Evolutionary conservation across 2,329 filamentous ascomycete species (phyloP), one percentile per base, ranked within the genome.

Genomic region (Penicillium sp.): DNA sequence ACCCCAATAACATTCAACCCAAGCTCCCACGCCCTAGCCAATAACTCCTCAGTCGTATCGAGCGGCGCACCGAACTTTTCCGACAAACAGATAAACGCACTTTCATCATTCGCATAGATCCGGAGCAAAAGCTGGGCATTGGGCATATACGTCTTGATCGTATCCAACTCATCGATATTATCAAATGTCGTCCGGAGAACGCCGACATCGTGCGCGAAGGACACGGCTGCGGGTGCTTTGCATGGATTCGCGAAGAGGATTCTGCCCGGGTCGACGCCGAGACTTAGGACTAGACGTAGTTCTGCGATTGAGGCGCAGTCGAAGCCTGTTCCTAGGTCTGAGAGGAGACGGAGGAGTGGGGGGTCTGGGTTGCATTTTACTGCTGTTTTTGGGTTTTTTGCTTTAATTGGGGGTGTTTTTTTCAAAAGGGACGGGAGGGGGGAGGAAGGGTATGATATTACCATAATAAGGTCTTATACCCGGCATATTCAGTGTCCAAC

Each of bases 361-460:
- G 48, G 51, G 31, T 66, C 63, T 2, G 58, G 51, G 39, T 66
- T 66, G 55, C 60, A 65, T 57, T 66, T 66, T 3, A 65, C 62
- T 11, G 64, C 64, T 64, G 36, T 30, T 13, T n/a, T n/a, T n/a
- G n/a, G n/a, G n/a, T n/a, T n/a, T n/a, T n/a, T n/a, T n/a, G n/a
- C n/a, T n/a, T n/a, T n/a, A n/a, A n/a, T n/a, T n/a, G n/a, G n/a
- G n/a, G n/a, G n/a, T n/a, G n/a, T n/a, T n/a, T n/a, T n/a, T n/a
- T n/a, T n/a, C 25, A 14, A 30, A 29, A 27, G 16, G 12, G 1
- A 8, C 1, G 12, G n/a, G 3, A 2, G 2, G 11, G 10, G 3
- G 11, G n/a, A 1, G 10, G 0, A 22, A 16, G 3, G n/a, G 13
- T 2, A 1, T 14, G 28, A 22, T 22, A 5, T 55, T 55, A 62